Evolutionary conservation across 1,284 basidiomycete genomes (phyloP).

Genomic region (Moniliella sp.): DNA sequence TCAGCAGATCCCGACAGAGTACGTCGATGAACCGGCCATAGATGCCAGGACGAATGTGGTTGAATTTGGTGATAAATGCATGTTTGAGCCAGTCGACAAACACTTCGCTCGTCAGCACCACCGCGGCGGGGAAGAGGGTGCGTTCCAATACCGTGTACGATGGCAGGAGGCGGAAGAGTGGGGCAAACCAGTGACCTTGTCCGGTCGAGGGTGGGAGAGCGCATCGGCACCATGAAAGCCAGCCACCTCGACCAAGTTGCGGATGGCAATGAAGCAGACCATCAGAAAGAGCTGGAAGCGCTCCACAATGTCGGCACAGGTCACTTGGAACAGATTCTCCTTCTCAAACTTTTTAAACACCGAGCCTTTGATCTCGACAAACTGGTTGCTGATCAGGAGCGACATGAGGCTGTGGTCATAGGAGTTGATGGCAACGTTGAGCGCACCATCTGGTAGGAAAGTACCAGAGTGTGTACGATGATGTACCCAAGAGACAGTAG

Average conservation of each 20-base stretch:
- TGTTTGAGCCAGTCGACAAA: conserved; percentile 97
- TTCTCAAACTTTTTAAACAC: conserved; percentile 99
- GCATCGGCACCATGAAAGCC: too few species aligned
- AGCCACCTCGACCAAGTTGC: conserved; percentile 81
- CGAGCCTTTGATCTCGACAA: conserved; percentile 94
- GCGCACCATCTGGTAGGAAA: conserved; percentile 87
- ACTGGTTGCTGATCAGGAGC: conserved; percentile 85
- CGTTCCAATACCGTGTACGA: conserved; percentile 46
- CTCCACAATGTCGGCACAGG: conserved; percentile 71
- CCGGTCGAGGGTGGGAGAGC: neutral
- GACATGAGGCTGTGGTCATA: conserved; percentile 91
- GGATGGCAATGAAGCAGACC: conserved; percentile 71
- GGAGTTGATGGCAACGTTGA: conserved; percentile 94
- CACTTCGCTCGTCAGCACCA: conserved; percentile 76
- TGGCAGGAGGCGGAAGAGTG: conserved; percentile 34
- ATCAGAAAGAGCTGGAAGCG: conserved; percentile 79
- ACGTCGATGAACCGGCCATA: conserved; percentile 92
- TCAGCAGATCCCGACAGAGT: conserved; percentile 73
- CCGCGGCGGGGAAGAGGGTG: conserved; percentile 74
- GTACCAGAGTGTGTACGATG: conserved; percentile 60
- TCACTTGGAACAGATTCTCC: conserved; percentile 96
- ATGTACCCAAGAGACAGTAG: conserved; percentile 60
- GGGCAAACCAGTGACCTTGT: conserved; percentile 43
- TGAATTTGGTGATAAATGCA: conserved; percentile 94
- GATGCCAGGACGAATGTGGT: conserved; percentile 63